Evolutionary conservation across 768 basidiomycete species (phyloP).

Genomic region (Mycena epipterygia): DNA sequence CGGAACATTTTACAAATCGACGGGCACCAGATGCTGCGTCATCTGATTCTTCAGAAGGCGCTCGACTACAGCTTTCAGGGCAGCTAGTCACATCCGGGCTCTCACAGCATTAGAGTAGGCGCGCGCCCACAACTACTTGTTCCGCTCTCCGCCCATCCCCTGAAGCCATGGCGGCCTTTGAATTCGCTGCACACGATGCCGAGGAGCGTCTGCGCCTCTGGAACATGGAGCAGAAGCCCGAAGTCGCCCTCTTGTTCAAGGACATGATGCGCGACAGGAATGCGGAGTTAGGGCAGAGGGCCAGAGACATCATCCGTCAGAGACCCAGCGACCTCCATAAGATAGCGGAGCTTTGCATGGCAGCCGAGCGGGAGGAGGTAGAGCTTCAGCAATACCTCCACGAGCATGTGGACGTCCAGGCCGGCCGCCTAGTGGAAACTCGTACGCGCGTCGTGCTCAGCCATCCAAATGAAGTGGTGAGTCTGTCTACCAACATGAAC

Average conservation of each 20-base stretch:
- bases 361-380: slow-evolving; percentile 3
- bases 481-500: neutral
- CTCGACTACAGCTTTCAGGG: slow-evolving; percentile 10
- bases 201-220: slow-evolving; percentile 28
- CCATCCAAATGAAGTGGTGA: slow-evolving; percentile 25
- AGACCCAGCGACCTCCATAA: neutral
- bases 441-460: neutral
- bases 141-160: neutral
- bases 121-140: neutral
- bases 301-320: neutral
- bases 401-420: slow-evolving; percentile 22
- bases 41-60: slow-evolving; percentile 7
- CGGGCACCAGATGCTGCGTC: neutral
- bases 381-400: neutral
- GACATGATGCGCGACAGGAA: slow-evolving; percentile 23
- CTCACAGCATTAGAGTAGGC: neutral
- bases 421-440: neutral
- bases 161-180: slow-evolving; percentile 5
- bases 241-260: slow-evolving; percentile 13
- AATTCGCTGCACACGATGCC: neutral
- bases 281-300: slow-evolving; percentile 14
- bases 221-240: slow-evolving; percentile 25
- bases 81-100: neutral
- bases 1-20: neutral
- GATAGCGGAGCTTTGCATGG: neutral